Conservation (phyloP, 495 filamentous ascomycete genomes). For the Aspergillus leporis region DNA sequence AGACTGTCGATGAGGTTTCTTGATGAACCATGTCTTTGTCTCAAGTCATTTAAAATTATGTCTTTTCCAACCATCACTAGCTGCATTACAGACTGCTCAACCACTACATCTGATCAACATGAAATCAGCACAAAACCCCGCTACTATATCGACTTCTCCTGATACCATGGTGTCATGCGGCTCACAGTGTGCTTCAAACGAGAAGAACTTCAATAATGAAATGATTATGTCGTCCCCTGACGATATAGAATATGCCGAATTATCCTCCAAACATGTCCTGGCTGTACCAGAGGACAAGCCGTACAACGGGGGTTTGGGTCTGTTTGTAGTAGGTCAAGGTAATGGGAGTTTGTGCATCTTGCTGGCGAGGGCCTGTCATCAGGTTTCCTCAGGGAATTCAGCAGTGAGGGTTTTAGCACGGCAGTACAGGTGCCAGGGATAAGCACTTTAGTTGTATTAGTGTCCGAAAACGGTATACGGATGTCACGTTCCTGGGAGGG, state of each 20-base stretch:
- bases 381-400: not conserved
- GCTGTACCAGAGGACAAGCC: not conserved
- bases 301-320: not conserved
- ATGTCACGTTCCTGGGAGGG: not conserved
- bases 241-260: not conserved
- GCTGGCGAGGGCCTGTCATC: not conserved
- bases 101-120: too few species aligned
- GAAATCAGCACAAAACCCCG: too few species aligned
- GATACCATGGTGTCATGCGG: too few species aligned
- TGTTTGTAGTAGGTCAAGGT: not conserved
- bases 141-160: too few species aligned
- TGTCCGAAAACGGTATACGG: not conserved
- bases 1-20: too few species aligned
- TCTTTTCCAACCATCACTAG: too few species aligned
- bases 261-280: not conserved
- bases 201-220: too few species aligned
- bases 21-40: too few species aligned
- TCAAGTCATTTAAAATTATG: too few species aligned
- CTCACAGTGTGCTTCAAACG: too few species aligned
- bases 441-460: too few species aligned
- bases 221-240: not conserved
- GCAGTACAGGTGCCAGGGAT: not conserved
- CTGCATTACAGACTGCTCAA: too few species aligned
- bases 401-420: not conserved
- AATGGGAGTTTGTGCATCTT: not conserved